phyloP scores from a whole-genome alignment of 768 basidiomycete species.

The Tephrocybe sp. region DNA sequence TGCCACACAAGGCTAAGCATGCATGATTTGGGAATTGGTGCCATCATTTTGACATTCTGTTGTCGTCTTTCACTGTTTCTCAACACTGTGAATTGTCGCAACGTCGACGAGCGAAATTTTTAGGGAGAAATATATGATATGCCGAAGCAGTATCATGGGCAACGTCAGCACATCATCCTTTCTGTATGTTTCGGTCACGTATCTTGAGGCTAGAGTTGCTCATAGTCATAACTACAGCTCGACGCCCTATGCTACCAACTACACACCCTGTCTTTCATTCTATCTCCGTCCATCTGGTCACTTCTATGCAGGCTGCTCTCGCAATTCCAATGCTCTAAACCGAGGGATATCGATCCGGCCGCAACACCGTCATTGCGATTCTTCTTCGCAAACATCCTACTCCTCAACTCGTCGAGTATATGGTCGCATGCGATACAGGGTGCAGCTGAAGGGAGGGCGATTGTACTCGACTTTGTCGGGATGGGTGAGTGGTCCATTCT shows the following conservation, averaged over 20 bases:
- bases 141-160: conserved; percentile 62
- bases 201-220: neutral
- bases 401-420: conserved; percentile 58
- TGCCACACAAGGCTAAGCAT: conserved; percentile 17
- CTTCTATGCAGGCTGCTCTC: conserved; percentile 53
- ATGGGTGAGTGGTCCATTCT: conserved; percentile 49
- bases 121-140: conserved; percentile 42
- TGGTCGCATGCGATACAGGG: conserved; percentile 61
- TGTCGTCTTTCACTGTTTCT: too few relatives aligned
- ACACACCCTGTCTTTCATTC: conserved; percentile 74
- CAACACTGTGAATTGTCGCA: neutral
- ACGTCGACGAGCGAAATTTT: neutral
- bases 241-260: conserved; percentile 72
- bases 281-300: conserved; percentile 64
- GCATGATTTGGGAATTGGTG: too few relatives aligned
- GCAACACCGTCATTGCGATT: conserved; percentile 59
- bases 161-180: conserved; percentile 69
- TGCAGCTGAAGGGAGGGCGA: conserved; percentile 53
- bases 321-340: conserved; percentile 67
- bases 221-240: conserved; percentile 43
- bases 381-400: conserved; percentile 58
- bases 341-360: conserved; percentile 62
- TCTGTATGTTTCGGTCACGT: conserved; percentile 43
- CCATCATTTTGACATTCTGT: too few relatives aligned
- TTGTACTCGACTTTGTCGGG: conserved; percentile 80